Evolutionary conservation across 352 stramenopile species (phyloP), one percentile per base, ranked within the genome.

Genomic region (Phytophthora podocarpi): DNA sequence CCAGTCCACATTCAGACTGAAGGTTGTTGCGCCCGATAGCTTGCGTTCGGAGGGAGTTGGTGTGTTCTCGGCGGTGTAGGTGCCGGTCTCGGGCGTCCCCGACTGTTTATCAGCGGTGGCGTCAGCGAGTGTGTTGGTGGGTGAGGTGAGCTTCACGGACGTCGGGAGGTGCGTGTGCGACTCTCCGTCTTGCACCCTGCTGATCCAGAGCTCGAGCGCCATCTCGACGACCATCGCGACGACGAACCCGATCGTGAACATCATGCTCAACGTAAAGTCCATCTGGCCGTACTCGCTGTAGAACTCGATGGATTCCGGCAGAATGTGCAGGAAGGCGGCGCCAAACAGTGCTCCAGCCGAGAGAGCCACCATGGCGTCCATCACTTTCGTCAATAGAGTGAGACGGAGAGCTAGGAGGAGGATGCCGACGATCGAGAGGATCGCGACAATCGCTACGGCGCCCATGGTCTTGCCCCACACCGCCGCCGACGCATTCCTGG

Each of bases 241-340:
- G 7, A 89, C 59, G 54, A 91, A 92, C 7, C 87, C 87, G 18
- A 63, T 56, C 11, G 89, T 72, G 60, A 96, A 73, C 47, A 81
- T 71, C 46, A 80, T 74, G 31, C 74, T 78, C 55, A 83, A 23
- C 31, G 64, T 68, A 69, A 96, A 51, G 41, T 86, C 76, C 63
- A 87, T 80, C 37, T 83, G 70, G 18, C 76, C 76, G 30, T 81
- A 79, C 20, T 59, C 60, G 40, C 62, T 72, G 64, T 90, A 85
- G 23, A 93, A 76, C 39, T 82, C 52, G 16, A 92, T 78, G 1
- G 80, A 66, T 53, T 97, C 89, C 8, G 87, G 82, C 30, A 96
- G 40, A 27, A 96, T 72, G 36, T 96, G 68, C 41, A 96, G 85
- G 43, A 95, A 83, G 15, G 84, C 72, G 5, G 80, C 87, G 12